These are phyloP conservation scores for Tolypocladium nubicola DNA, from an alignment of 2,329 filamentous ascomycete species.

Conservation along the genomic window DNA sequence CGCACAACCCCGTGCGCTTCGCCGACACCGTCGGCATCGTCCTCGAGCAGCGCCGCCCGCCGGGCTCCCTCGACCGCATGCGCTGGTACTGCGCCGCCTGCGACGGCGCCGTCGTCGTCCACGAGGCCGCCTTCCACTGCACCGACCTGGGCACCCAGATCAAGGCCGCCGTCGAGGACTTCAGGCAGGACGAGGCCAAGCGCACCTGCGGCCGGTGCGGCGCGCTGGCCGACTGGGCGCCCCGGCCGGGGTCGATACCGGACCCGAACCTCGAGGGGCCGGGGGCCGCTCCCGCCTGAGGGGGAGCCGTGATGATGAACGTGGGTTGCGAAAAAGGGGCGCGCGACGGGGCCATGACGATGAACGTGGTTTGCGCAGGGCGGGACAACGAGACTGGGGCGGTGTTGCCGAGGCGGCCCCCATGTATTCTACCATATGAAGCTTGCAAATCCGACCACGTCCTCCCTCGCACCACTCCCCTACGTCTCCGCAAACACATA, in stretches of 20 bases:
- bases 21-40: conserved; percentile 90
- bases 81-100: conserved; percentile 82
- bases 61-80: conserved; percentile 62
- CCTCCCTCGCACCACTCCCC: neutral
- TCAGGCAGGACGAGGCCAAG: conserved; percentile 55
- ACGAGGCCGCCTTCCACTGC: conserved; percentile 81
- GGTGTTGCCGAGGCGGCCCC: neutral
- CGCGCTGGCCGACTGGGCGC: conserved; percentile 59
- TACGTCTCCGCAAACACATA: conserved; percentile 71
- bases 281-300: too few relatives aligned
- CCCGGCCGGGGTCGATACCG: conserved; percentile 45
- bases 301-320: neutral
- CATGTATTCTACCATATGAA: conserved; percentile 1
- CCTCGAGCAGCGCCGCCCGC: conserved; percentile 72
- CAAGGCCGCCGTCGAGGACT: conserved; percentile 78
- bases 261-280: conserved; percentile 41
- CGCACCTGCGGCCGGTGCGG: conserved; percentile 74
- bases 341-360: neutral
- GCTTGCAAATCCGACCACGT: neutral
- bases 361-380: too few relatives aligned
- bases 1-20: conserved; percentile 91
- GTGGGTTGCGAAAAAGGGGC: neutral
- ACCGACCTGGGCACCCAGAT: conserved; percentile 90
- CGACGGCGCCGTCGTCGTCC: conserved; percentile 49
- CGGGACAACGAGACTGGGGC: neutral